Evolutionary conservation across 2,329 filamentous ascomycete species (phyloP).

Genomic region (Hypoxylon sp.): DNA sequence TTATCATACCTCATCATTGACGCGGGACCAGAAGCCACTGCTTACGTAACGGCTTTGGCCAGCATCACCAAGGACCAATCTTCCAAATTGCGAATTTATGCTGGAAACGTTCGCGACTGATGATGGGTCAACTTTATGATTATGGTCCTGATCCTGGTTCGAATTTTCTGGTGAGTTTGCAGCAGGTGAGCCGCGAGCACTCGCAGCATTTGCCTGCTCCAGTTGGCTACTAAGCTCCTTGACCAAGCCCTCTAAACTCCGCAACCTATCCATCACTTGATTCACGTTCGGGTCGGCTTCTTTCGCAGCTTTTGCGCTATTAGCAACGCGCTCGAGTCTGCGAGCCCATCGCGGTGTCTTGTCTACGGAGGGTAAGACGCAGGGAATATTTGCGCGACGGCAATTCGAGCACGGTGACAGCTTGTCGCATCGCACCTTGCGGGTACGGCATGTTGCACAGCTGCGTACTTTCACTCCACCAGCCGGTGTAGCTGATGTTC

Average conservation of each 20-base stretch:
- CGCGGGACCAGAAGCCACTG: slow-evolving; percentile 68
- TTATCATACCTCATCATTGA: slow-evolving; percentile 67
- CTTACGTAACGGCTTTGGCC: slow-evolving; percentile 64
- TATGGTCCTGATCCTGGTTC: slow-evolving; percentile 44
- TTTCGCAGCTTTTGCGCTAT: slow-evolving; percentile 56
- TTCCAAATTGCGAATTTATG: slow-evolving; percentile 62
- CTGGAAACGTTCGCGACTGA: slow-evolving; percentile 18
- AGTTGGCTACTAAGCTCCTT: slow-evolving; percentile 65
- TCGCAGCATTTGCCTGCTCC: slow-evolving; percentile 58
- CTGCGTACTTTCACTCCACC: slow-evolving; percentile 44
- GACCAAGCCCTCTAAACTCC: slow-evolving; percentile 65
- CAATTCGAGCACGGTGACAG: slow-evolving; percentile 70
- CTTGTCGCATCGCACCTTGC: slow-evolving; percentile 73
- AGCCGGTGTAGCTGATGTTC: slow-evolving; percentile 2
- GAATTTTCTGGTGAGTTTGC: slow-evolving; percentile 52
- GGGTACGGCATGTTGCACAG: slow-evolving; percentile 61
- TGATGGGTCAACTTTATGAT: slow-evolving; percentile 24
- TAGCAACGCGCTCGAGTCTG: slow-evolving; percentile 61
- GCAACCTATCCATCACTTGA: slow-evolving; percentile 65
- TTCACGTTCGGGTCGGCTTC: slow-evolving; percentile 50
- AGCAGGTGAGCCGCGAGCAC: slow-evolving; percentile 49
- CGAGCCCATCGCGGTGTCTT: slow-evolving; percentile 69
- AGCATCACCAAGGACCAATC: slow-evolving; percentile 63
- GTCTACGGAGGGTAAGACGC: slow-evolving; percentile 65
- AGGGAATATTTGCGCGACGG: slow-evolving; percentile 66